These are phyloP conservation scores for Umbelopsis vinacea DNA, from an alignment of 192 early-diverging fungal genomes.

Conservation along the genomic window DNA sequence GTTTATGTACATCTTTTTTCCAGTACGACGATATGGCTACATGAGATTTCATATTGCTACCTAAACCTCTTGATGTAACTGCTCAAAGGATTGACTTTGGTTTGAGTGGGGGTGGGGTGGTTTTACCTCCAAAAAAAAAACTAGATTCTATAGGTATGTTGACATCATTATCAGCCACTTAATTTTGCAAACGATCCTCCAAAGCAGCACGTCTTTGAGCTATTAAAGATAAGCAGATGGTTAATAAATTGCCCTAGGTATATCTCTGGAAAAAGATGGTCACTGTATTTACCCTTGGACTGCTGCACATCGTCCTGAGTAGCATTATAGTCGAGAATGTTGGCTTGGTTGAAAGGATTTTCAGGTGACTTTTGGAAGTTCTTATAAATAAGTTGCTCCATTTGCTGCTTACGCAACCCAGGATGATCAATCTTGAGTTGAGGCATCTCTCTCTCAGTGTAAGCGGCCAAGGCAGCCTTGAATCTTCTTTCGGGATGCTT, in stretches of 20 bases:
- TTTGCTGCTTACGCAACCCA: conserved; percentile 72
- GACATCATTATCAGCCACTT: background rate
- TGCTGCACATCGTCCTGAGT: conserved; percentile 52
- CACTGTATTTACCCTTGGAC: background rate
- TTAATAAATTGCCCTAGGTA: background rate
- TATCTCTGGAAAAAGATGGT: background rate
- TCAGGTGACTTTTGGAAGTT: conserved; percentile 74
- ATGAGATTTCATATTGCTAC: too few relatives aligned
- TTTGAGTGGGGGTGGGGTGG: too few relatives aligned
- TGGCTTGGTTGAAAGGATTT: conserved; percentile 75
- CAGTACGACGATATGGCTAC: background rate
- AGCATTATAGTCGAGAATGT: conserved; percentile 70
- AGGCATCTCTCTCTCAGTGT: conserved; percentile 51
- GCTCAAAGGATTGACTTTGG: too few relatives aligned
- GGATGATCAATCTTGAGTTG: conserved; percentile 71
- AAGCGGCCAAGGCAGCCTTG: conserved; percentile 69
- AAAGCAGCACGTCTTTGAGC: conserved; percentile 4
- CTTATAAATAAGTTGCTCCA: conserved; percentile 80
- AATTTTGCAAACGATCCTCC: conserved; percentile 4
- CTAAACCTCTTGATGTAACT: too few relatives aligned
- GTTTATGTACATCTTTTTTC: background rate
- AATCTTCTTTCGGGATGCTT: conserved; percentile 85
- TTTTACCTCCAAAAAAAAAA: too few relatives aligned
- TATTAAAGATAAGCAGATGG: background rate
- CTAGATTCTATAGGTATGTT: too few relatives aligned